These are phyloP conservation scores for Pseudodiploospora longispora DNA, from an alignment of 2,329 filamentous ascomycete genomes.

Conservation along the genomic window DNA sequence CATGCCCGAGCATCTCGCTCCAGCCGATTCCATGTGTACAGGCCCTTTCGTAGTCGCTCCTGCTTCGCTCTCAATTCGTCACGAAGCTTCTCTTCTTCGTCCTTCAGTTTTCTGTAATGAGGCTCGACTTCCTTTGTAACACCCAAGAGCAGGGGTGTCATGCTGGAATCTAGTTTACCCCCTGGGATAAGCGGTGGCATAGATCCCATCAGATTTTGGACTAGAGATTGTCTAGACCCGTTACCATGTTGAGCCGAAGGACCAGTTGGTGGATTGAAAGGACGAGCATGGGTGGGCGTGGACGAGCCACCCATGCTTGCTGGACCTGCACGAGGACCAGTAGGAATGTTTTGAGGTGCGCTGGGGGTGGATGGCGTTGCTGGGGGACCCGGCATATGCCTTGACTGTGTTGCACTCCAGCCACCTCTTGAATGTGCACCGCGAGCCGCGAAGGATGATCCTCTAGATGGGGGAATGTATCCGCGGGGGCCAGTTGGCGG, in stretches of 20 bases:
- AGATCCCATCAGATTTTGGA: constrained; percentile 43
- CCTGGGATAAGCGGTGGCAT: constrained; percentile 45
- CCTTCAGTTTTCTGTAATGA: constrained; percentile 45
- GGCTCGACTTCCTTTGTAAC: constrained; percentile 46
- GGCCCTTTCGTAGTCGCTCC: constrained; percentile 44
- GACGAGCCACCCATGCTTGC: constrained; percentile 27
- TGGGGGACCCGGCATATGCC: constrained; percentile 26
- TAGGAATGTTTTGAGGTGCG: constrained; percentile 36
- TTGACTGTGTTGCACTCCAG: constrained; percentile 30
- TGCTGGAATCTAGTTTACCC: constrained; percentile 43
- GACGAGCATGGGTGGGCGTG: constrained; percentile 33
- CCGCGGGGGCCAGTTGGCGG: constrained; percentile 49
- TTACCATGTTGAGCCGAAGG: constrained; percentile 34
- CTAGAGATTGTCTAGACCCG: constrained; percentile 36
- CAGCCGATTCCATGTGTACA: constrained; percentile 46
- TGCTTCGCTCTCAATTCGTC: constrained; percentile 45
- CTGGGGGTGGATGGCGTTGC: constrained; percentile 32
- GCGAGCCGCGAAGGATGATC: constrained; percentile 29
- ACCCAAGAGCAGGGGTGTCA: constrained; percentile 35
- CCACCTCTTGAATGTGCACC: constrained; percentile 35
- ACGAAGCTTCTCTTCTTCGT: constrained; percentile 50
- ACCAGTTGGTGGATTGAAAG: constrained; percentile 52
- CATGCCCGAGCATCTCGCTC: constrained; percentile 46
- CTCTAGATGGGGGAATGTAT: constrained; percentile 38
- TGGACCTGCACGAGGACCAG: constrained; percentile 34